Evolutionary conservation across 2,329 filamentous ascomycete genomes (phyloP).

Genomic region (Pyrenophora seminiperda): DNA sequence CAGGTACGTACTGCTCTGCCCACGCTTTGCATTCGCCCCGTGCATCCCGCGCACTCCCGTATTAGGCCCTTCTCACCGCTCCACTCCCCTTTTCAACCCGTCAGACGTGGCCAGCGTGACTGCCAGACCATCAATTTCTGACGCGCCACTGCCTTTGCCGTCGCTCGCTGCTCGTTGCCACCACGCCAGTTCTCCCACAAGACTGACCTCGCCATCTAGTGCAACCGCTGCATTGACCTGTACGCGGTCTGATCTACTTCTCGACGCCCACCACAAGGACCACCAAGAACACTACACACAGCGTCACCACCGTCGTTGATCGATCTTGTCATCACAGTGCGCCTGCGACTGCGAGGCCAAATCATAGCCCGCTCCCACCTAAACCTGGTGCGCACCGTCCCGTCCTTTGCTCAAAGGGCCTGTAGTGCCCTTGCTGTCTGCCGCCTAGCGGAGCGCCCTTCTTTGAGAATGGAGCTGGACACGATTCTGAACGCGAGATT

Average conservation of each 20-base stretch:
- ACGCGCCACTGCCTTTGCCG: constrained; percentile 25
- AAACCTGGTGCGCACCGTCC: constrained; percentile 43
- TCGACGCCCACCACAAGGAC: constrained; percentile 27
- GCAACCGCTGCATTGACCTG: constrained; percentile 48
- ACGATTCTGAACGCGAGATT: constrained; percentile 52
- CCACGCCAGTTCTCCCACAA: constrained; percentile 24
- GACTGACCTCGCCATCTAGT: constrained; percentile 42
- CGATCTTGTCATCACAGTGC: constrained; percentile 17
- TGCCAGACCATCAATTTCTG: constrained; percentile 30
- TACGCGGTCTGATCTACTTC: constrained; percentile 43
- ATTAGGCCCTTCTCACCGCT: constrained; percentile 35
- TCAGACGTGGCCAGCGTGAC: constrained; percentile 38
- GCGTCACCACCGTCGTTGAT: constrained; percentile 9
- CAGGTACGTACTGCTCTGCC: constrained; percentile 39
- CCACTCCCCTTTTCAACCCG: constrained; percentile 44
- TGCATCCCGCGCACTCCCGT: constrained; percentile 28
- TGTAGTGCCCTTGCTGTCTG: constrained; percentile 21
- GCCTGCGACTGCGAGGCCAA: constrained; percentile 32
- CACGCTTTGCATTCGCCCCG: constrained; percentile 19
- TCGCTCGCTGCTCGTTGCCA: constrained; percentile 13
- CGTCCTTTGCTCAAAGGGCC: constrained; percentile 30
- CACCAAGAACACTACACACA: constrained; percentile 31
- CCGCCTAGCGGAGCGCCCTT: constrained; percentile 29
- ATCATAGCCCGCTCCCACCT: constrained; percentile 29
- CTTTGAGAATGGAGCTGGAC: constrained; percentile 47